A percentile compares a stretch with the other conserved stretches of the same genome.
These are phyloP conservation scores for Globisporangium ultimum DNA, from an alignment of 352 stramenopile genomes.

Conservation along the genomic window DNA sequence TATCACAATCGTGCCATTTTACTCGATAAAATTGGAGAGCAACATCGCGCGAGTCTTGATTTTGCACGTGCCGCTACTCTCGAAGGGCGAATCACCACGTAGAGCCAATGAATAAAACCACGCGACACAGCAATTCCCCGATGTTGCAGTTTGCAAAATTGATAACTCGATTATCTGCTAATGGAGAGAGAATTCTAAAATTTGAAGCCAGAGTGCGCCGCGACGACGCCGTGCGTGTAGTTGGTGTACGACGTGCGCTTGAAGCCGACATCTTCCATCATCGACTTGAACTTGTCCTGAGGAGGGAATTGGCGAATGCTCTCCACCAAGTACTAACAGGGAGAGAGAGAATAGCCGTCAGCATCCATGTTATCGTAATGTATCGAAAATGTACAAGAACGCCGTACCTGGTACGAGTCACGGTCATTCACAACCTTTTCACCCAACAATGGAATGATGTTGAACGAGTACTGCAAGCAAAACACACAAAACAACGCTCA, in stretches of 20 bases:
- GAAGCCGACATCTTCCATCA: slow-evolving; percentile 96
- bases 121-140: neutral
- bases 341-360: neutral
- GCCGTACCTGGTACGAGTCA: slow-evolving; percentile 93
- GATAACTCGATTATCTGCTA: neutral
- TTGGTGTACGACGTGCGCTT: slow-evolving; percentile 92
- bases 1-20: slow-evolving; percentile 85
- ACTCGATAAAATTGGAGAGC: slow-evolving; percentile 64
- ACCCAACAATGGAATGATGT: slow-evolving; percentile 95
- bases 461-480: slow-evolving; percentile 92
- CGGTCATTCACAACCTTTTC: slow-evolving; percentile 96
- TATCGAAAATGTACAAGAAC: neutral
- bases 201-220: slow-evolving; percentile 97
- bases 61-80: slow-evolving; percentile 25
- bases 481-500: slow-evolving; percentile 11
- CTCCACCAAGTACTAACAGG: slow-evolving; percentile 95
- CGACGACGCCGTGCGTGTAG: slow-evolving; percentile 96
- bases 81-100: neutral
- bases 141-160: neutral
- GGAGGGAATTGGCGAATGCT: slow-evolving; percentile 99
- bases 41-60: slow-evolving; percentile 30
- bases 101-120: neutral
- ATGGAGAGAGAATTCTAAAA: slow-evolving; percentile 38
- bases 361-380: neutral
- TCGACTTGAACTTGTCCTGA: slow-evolving; percentile 93